Evolutionary conservation across 1,284 basidiomycete species (phyloP), one percentile per base, ranked within the genome.

Genomic region (Apiotrichum siamense): DNA sequence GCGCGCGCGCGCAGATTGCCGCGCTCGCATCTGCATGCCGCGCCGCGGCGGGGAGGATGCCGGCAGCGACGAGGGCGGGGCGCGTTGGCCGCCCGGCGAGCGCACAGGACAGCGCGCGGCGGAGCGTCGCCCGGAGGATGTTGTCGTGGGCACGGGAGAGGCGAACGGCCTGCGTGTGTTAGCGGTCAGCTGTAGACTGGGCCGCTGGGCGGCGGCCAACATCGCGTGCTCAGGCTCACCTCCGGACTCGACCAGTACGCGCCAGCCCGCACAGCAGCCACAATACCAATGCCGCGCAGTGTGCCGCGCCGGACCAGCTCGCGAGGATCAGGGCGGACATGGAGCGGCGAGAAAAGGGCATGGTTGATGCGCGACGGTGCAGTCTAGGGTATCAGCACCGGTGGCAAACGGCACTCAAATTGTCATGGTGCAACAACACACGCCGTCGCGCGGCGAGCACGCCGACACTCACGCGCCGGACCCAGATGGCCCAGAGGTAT

Each of bases 221-320:
- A n/a, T n/a, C n/a, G n/a, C n/a, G n/a, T n/a, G n/a, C n/a, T n/a
- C n/a, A n/a, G n/a, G n/a, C 59, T 40, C 37, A 61, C 61, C 3
- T 52, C 36, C 18, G 57, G 50, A 12, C 55, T 54, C 4, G 43
- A 35, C 61, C 61, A 63, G 48, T 63, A 63, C 4, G 49, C 50
- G 3, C 48, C 48, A 7, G 40, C 47, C 3, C 55, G 44, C 3
- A 61, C 49, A 21, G 52, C 55, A 17, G 48, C 39, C 31, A 63
- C 42, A 29, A 63, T 52, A 4, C 55, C 61, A 6, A 60, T 27
- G 27, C 61, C 61, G 21, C 59, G 52, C 11, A 63, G 48, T 10
- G 61, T 63, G 9, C 61, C 61, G 7, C 53, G 41, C 2, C 59
- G 52, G 18, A 63, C 61, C 11, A 63, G 54, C 39, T 63, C 61